Percentiles rank a stretch among this genome's conserved stretches.
These are phyloP conservation scores for Chloris gayana DNA, from an alignment of 176 grass and related monocot species.

Conservation along the genomic window DNA sequence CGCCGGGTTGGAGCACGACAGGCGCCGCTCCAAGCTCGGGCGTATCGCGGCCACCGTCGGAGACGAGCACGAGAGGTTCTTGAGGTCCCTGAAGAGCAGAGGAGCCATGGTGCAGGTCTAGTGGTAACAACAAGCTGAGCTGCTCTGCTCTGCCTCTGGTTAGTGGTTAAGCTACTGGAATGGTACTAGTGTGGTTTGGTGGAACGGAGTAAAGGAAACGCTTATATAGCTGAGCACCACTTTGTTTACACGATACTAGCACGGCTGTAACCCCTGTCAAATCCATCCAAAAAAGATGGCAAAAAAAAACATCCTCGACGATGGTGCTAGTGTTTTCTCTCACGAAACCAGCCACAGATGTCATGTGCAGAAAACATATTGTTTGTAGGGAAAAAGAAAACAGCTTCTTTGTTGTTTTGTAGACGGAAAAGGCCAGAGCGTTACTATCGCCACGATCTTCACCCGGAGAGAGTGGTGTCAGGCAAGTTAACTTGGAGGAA, in stretches of 20 bases:
- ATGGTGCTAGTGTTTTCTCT: not conserved
- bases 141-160: not conserved
- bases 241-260: not conserved
- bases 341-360: not conserved
- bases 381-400: not conserved
- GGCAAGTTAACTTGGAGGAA: conserved; percentile 4
- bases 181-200: not conserved
- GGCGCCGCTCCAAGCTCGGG: conserved; percentile 73
- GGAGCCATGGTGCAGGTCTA: conserved; percentile 57
- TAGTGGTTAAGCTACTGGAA: not conserved
- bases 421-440: not conserved
- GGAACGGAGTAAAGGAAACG: conserved; percentile 10
- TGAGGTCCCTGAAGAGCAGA: conserved; percentile 74
- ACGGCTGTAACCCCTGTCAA: not conserved
- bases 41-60: conserved; percentile 64
- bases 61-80: conserved; percentile 64
- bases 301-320: not conserved
- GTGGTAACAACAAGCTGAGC: not conserved
- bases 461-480: not conserved
- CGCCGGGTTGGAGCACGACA: conserved; percentile 60
- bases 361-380: not conserved
- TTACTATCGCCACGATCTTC: not conserved
- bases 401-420: not conserved
- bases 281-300: conserved; percentile 1
- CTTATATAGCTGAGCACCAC: not conserved